Base-by-base conservation (phyloP, 2,329 filamentous ascomycete genomes). In the Aspergillus fijiensis region DNA sequence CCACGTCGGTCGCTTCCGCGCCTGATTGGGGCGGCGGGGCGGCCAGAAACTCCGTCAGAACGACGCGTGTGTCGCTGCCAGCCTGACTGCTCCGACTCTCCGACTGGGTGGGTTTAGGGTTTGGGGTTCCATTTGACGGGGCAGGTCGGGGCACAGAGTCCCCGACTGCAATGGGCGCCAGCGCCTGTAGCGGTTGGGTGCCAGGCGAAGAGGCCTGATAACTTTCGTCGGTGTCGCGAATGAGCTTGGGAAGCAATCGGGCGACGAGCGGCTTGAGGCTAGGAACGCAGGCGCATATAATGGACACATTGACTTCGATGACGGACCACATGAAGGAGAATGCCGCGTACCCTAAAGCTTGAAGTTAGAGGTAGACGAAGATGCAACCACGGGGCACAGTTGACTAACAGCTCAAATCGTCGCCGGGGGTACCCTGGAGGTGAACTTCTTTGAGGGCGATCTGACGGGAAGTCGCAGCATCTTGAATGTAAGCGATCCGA, bases 291-390 rank as follows among this genome's bases (percentile, higher is more conserved):
- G 90, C 93, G 71, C 91, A 96, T 64, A 92, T 89, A 67, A 97
- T 92, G 19, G 92, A 93, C 1, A 96, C 82, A 65, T 96, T 95
- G 70, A 96, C 92, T 74, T 97, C 93, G 57, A 97, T 87, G 12
- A 89, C 90, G 16, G 90, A 94, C 94, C 93, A 98, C 90, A 96
- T 94, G 71, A 96, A 89, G 0, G 91, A 91, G 5, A 92, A 78
- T 0, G 91, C 91, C 0, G 91, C 90, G 70, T 94, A 92, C 87
- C 86, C 91, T 57, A 83, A 87, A 87, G 19, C 5, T 27, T 27
- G 50, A 14, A 21, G 25, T 47, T 60, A 47, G 23, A 14, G n/a
- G 39, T 53, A 19, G 59, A 27, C 3, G 10, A 7, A 25, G 29
- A 25, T 9, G 11, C 33, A 11, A 2, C 16, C 12, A 7, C 6